Base-by-base conservation (phyloP, 1,139 yeast species). In the Geotrichum candidum region DNA sequence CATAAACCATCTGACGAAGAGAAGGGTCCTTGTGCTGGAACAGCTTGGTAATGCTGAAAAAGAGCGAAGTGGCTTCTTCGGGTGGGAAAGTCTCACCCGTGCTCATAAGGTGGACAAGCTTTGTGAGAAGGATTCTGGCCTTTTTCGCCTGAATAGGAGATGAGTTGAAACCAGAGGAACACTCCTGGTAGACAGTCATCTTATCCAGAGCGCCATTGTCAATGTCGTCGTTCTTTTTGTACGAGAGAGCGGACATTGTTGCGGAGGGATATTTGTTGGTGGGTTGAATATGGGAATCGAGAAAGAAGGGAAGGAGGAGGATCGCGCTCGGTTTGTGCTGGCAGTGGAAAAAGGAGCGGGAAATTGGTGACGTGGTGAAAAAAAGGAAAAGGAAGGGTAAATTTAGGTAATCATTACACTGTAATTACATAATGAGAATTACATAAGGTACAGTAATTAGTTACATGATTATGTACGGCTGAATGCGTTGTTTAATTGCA, bases 171-270 rank as follows among this genome's bases (percentile, higher is more conserved):
- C 90, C 94, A 69, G 90, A 90, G 70, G 90, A 80, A 78, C 98
- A 92, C 75, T 92, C 97, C 77, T 94, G 99, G 75, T 89, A 92
- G 67, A 95, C 94, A 11, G 97, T 88, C 98, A 94, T 94, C 77
- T 91, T 91, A 77, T 94, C 99, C 64, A 96, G 95, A 67, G 82
- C 75, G 60, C 86, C 87, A 62, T 85, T 78, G 67, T 83, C 88
- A 64, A 84, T 76, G 73, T 89, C 91, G 74, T 90, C 97, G 77
- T 83, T 84, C 78, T 88, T 89, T 78, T 90, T 91, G 77, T 90
- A 90, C 54, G 90, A 81, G 72, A 81, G 84, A 57, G 95, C 85
- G 58, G 96, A 88, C 94, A 90, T 90, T 59, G 60, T 53, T 46
- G 46, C 29, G 53, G 38, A 31, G 50, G 50, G 31, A 6, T 27